Base-by-base conservation (phyloP, 2,329 filamentous ascomycete genomes). In the Moelleriella libera region DNA sequence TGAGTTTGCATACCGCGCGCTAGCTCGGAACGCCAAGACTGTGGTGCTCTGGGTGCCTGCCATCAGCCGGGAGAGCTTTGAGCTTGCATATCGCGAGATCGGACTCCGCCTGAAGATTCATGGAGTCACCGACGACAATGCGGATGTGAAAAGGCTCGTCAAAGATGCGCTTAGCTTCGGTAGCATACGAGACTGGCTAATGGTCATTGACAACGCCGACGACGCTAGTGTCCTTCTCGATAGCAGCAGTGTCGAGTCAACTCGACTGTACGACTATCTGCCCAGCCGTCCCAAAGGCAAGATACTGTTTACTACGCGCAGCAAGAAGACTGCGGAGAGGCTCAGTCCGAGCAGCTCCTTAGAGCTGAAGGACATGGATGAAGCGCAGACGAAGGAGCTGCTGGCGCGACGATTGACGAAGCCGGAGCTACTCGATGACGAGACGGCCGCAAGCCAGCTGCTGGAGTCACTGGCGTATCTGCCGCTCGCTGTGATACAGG, bases 191-290 rank as follows among this genome's bases (percentile, higher is more conserved):
- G 14, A 41, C 5, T 46, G 45, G 45, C 14, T 46, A 7, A 8
- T 46, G 3, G 41, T 51, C 5, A 45, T 51, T 39, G 45, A 45
- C 41, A 47, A 47, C 11, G 49, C 49, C n/a, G 45, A 46, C 45
- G 45, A 46, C 14, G 21, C 29, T 10, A 11, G 12, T 8, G 10
- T 46, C 12, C 37, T 37, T n/a, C 21, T 6, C n/a, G 45, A 29
- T 10, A n/a, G n/a, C n/a, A n/a, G n/a, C n/a, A n/a, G n/a, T n/a
- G n/a, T n/a, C n/a, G n/a, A n/a, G n/a, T n/a, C n/a, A n/a, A 41
- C 40, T 10, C 8, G 11, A 7, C 6, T 28, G 8, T 42, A 6
- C 40, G 40, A 42, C 40, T 42, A 7, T 37, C 7, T 37, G 7
- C 32, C 32, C 11, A 11, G 11, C 32, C 7, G 32, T 37, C 7